Conservation (phyloP, 805 yeast species). For the Phaffomyces opuntiae region DNA sequence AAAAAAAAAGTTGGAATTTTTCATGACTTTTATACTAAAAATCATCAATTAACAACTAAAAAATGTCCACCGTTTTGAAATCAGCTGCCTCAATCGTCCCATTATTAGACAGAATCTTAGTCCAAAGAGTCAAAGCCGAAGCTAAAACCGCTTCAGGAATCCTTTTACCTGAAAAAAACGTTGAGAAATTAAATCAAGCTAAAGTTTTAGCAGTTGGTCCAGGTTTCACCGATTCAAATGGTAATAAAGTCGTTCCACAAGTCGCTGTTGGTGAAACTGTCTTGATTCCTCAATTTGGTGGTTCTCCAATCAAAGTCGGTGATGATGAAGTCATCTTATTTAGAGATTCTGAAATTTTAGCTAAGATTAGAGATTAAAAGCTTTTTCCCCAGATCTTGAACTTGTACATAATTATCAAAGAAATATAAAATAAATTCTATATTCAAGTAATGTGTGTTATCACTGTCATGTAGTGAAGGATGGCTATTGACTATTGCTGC, state of each 20-base stretch:
- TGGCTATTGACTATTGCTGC: too few relatives aligned
- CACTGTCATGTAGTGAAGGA: too few relatives aligned
- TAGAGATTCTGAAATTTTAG: slow-evolving; percentile 93
- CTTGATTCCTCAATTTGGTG: slow-evolving; percentile 91
- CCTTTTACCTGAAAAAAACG: slow-evolving; percentile 93
- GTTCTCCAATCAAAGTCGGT: slow-evolving; percentile 80
- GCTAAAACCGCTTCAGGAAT: slow-evolving; percentile 89
- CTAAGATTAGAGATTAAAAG: slow-evolving; percentile 66
- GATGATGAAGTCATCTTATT: slow-evolving; percentile 75
- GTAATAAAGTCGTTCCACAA: slow-evolving; percentile 62
- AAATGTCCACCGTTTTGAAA: slow-evolving; percentile 55
- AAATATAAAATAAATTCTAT: too few relatives aligned
- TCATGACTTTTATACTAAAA: too few relatives aligned
- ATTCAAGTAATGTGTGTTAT: too few relatives aligned
- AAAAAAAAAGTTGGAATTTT: neutral
- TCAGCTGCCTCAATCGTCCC: slow-evolving; percentile 87
- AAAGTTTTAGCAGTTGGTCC: slow-evolving; percentile 94
- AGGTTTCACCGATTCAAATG: slow-evolving; percentile 72
- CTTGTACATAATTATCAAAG: slow-evolving; percentile 2
- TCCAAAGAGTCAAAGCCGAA: slow-evolving; percentile 89
- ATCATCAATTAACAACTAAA: neutral
- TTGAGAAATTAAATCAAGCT: slow-evolving; percentile 88
- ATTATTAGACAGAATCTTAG: slow-evolving; percentile 90
- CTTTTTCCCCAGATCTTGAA: too few relatives aligned
- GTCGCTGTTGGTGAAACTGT: slow-evolving; percentile 92